Base-by-base conservation (phyloP, 192 early-diverging fungal genomes). In the Podochytrium sp. region DNA sequence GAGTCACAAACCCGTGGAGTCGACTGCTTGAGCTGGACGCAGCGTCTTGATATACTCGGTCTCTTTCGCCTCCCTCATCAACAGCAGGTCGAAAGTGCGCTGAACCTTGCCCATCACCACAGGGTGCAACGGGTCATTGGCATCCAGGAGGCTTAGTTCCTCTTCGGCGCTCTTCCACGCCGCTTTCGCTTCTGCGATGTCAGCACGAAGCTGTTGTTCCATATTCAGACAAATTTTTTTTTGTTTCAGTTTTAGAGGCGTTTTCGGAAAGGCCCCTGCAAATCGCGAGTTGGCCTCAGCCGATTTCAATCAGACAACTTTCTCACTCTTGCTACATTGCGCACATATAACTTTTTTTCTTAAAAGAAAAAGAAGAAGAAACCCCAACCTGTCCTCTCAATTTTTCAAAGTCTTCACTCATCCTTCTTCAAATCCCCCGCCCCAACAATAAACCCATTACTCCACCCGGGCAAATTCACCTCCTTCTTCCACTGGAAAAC, bases 381-480 rank as follows among this genome's bases (percentile, higher is more conserved):
- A n/a, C n/a, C n/a, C n/a, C n/a, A n/a, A n/a, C n/a, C n/a, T n/a
- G n/a, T n/a, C n/a, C n/a, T n/a, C n/a, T n/a, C n/a, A n/a, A n/a
- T n/a, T n/a, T n/a, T n/a, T n/a, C n/a, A n/a, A n/a, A n/a, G n/a
- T n/a, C n/a, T n/a, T n/a, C n/a, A n/a, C n/a, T n/a, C n/a, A n/a
- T n/a, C n/a, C n/a, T n/a, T n/a, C n/a, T n/a, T n/a, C n/a, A n/a
- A n/a, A n/a, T n/a, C n/a, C 30, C 52, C 52, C 23, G 57, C 37
- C 12, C 78, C 85, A 78, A 74, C 78, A 25, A 83, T 75, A 53
- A 83, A 87, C 5, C 78, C 85, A 69, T 87, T 87, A 39, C 68
- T 76, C 85, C 85, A 87, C 12, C 79, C 78, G 30, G 83, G 83
- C 57, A 87, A 67, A 72, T 87, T 87, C 7, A 80, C 78, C 34